Conservation (phyloP, 192 early-diverging fungal species). For the Funneliformis geosporum region DNA sequence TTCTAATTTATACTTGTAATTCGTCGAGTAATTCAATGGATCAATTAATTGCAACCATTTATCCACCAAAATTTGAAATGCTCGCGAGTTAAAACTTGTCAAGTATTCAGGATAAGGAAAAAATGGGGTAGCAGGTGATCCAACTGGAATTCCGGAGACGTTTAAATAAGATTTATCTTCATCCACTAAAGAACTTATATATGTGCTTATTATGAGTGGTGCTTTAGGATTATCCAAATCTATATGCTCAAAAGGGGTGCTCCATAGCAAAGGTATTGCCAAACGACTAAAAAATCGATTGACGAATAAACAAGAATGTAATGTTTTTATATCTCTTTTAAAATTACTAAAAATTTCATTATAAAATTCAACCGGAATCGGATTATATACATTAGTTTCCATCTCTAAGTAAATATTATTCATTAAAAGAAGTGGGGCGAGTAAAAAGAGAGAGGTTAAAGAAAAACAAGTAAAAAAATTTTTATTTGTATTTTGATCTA, state of each 20-base stretch:
- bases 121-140: not conserved
- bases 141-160: not conserved
- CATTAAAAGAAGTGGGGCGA: too few species aligned
- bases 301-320: not conserved
- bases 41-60: not conserved
- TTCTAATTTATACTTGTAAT: not conserved
- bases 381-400: not conserved
- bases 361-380: not conserved
- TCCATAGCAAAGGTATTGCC: not conserved
- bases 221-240: not conserved
- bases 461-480: too few species aligned
- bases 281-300: not conserved
- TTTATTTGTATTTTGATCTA: too few species aligned
- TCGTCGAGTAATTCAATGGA: not conserved
- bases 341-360: not conserved
- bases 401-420: not conserved
- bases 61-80: not conserved
- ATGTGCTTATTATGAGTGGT: not conserved
- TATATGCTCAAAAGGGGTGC: not conserved
- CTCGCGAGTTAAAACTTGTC: not conserved
- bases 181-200: not conserved
- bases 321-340: not conserved
- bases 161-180: not conserved
- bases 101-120: not conserved
- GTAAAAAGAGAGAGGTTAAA: too few species aligned